Evolutionary conservation across 2,329 filamentous ascomycete species (phyloP).

Genomic region (Sporothrix pallida): DNA sequence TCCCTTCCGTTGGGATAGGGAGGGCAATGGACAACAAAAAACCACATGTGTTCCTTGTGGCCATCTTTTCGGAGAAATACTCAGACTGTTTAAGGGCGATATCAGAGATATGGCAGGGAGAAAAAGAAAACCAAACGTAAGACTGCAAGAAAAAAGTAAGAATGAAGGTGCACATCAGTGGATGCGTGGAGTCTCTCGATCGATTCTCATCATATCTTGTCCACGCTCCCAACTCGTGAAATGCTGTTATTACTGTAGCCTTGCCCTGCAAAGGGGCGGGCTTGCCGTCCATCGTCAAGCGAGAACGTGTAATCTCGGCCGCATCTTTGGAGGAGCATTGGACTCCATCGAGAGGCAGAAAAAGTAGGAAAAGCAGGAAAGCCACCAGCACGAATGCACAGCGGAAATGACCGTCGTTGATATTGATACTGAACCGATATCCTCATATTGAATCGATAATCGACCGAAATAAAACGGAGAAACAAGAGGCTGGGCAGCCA

Average conservation of each 20-base stretch:
- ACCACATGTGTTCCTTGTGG: constrained; percentile 13
- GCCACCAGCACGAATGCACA: constrained; percentile 1
- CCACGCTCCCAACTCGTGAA: neutral
- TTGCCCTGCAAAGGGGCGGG: neutral
- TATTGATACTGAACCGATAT: neutral
- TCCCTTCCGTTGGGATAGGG: neutral
- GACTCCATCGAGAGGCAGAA: neutral
- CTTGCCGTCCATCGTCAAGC: no score
- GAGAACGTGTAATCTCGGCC: neutral
- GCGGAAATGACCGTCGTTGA: neutral
- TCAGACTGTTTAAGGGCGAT: neutral
- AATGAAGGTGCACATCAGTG: neutral
- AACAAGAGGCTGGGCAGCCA: neutral
- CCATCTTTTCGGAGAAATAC: constrained; percentile 18
- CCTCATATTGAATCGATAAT: no score
- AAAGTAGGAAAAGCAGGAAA: no score
- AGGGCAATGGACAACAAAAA: neutral
- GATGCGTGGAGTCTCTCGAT: neutral
- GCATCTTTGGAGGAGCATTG: neutral
- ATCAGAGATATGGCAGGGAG: neutral
- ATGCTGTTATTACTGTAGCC: constrained; percentile 15
- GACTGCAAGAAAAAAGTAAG: no score
- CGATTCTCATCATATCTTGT: neutral
- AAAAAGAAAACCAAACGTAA: no score
- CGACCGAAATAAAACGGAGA: neutral